Conservation (phyloP, 73 alveolate species). For the Tetrahymena malaccensis region DNA sequence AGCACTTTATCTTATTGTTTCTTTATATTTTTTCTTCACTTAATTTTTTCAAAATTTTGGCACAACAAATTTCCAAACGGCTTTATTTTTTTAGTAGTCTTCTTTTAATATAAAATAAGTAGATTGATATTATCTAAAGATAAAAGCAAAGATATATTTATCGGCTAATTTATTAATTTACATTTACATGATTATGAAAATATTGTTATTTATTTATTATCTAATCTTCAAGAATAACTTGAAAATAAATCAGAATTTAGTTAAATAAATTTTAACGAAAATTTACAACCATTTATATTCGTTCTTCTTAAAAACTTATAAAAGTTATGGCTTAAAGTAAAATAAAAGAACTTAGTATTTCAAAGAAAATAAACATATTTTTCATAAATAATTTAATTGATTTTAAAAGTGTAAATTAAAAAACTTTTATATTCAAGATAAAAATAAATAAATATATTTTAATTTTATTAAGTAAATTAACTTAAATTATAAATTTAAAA, state of each 20-base stretch:
- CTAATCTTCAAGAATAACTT: background rate
- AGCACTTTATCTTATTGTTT: background rate
- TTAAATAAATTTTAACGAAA: background rate
- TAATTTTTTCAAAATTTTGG: background rate
- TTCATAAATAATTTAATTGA: too few relatives aligned
- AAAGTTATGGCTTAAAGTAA: background rate
- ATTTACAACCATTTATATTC: background rate
- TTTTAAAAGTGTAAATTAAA: too few relatives aligned
- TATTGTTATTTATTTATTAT: background rate
- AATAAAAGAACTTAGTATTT: too few relatives aligned
- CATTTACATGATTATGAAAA: background rate
- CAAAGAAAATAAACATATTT: too few relatives aligned
- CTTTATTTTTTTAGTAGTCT: background rate
- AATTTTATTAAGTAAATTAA: too few relatives aligned
- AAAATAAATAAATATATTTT: too few relatives aligned
- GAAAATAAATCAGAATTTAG: too few relatives aligned
- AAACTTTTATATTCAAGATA: too few relatives aligned
- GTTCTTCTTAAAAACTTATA: background rate
- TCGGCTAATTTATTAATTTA: background rate
- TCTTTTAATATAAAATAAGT: background rate
- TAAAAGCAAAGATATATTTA: background rate
- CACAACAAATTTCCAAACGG: background rate
- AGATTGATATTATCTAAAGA: background rate
- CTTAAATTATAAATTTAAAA: too few relatives aligned
- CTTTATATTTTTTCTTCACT: background rate